phyloP scores from a whole-genome alignment of 2,329 filamentous ascomycete species.

The Cercospora janseana region DNA sequence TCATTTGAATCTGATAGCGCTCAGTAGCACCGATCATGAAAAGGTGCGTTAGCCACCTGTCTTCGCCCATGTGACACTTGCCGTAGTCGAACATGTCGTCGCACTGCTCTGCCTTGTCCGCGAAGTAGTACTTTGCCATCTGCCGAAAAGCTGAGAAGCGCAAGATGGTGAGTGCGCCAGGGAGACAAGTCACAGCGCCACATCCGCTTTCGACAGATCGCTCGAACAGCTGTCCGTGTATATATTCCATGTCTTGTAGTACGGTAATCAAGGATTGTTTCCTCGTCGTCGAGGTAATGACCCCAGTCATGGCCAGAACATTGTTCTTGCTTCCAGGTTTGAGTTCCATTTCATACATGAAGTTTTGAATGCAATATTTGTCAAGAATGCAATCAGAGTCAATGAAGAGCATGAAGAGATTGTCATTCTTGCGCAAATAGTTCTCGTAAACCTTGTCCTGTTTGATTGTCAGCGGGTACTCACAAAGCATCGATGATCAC shows the following conservation, averaged over 20 bases:
- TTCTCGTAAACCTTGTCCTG: constrained; percentile 79
- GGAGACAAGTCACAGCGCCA: constrained; percentile 89
- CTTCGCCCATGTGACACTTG: constrained; percentile 92
- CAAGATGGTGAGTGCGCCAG: constrained; percentile 90
- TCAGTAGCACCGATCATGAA: constrained; percentile 98
- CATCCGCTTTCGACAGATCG: constrained; percentile 92
- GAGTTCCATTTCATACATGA: constrained; percentile 97
- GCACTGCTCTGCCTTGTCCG: constrained; percentile 91
- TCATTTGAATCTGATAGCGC: constrained; percentile 95
- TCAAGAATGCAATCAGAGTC: constrained; percentile 96
- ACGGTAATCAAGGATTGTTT: constrained; percentile 87
- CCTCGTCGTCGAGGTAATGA: constrained; percentile 90
- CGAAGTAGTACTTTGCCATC: constrained; percentile 99
- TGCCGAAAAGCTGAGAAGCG: constrained; percentile 93
- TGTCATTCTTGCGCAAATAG: constrained; percentile 83
- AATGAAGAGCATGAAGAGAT: constrained; percentile 93
- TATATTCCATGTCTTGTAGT: constrained; percentile 96
- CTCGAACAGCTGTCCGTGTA: constrained; percentile 95
- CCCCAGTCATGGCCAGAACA: constrained; percentile 96
- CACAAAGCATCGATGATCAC: neutral
- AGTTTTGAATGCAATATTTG: constrained; percentile 88
- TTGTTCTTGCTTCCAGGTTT: constrained; percentile 87
- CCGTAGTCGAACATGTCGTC: constrained; percentile 96
- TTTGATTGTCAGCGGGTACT: neutral
- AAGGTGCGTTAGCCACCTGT: constrained; percentile 93